These are phyloP conservation scores for Mytilinidion resinicola DNA, from an alignment of 495 filamentous ascomycete species.

Conservation along the genomic window DNA sequence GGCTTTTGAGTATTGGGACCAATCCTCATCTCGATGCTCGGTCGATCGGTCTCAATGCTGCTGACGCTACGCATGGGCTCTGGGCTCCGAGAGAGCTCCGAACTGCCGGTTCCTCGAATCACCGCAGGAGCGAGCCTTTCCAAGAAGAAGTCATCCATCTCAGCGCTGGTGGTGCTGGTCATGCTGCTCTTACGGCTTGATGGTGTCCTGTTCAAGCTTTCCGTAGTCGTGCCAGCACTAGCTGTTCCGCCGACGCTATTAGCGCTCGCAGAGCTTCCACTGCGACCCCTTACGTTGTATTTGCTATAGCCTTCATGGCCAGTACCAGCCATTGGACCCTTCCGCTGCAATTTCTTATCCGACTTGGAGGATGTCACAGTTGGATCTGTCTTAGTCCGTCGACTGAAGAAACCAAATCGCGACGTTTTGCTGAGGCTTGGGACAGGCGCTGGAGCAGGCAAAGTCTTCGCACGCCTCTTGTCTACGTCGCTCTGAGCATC, in stretches of 20 bases:
- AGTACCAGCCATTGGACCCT: conserved; percentile 86
- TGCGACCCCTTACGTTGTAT: conserved; percentile 57
- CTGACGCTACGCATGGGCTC: conserved; percentile 22
- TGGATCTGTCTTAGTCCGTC: conserved; percentile 63
- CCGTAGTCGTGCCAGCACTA: conserved; percentile 48
- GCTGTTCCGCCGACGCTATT: conserved; percentile 48
- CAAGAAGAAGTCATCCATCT: conserved; percentile 62
- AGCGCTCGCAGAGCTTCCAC: conserved; percentile 46
- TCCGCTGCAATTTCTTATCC: conserved; percentile 51
- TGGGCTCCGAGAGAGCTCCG: conserved; percentile 28
- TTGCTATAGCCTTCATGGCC: conserved; percentile 94
- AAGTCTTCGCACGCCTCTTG: conserved; percentile 8
- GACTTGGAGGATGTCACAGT: conserved; percentile 44
- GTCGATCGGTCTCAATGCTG: conserved; percentile 25
- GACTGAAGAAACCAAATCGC: conserved; percentile 71
- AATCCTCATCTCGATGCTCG: conserved; percentile 20
- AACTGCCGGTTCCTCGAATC: conserved; percentile 70
- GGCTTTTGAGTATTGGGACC: not conserved
- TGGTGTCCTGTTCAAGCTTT: conserved; percentile 36
- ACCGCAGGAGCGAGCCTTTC: conserved; percentile 81
- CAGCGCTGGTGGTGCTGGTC: conserved; percentile 46
- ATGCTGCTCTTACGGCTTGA: conserved; percentile 50
- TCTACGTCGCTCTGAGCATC: conserved; percentile 16
- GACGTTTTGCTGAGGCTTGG: conserved; percentile 38
- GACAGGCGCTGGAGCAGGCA: conserved; percentile 8